Evolutionary conservation across 441 rosid genomes (phyloP).

Genomic region (Corymbia calophylla): DNA sequence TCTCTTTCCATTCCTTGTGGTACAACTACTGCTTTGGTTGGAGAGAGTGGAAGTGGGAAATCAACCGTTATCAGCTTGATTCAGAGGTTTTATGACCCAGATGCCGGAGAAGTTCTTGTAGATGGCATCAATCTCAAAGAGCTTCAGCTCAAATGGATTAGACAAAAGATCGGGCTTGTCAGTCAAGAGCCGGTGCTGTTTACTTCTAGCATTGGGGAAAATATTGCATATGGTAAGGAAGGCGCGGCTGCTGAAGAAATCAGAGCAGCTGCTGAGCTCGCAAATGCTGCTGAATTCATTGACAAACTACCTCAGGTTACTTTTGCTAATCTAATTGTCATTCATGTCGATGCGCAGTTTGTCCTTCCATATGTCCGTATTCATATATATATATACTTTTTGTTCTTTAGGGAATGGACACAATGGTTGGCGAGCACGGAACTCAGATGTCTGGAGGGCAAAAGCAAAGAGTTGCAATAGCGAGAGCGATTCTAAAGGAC

Average conservation of each 20-base stretch:
- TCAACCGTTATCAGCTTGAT: not conserved
- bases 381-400: not conserved
- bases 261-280: not conserved
- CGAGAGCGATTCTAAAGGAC: not conserved
- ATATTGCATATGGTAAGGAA: not conserved
- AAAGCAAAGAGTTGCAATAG: not conserved
- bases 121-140: not conserved
- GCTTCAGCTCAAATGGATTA: not conserved
- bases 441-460: not conserved
- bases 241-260: not conserved
- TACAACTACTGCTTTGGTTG: not conserved
- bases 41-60: conserved; percentile 11
- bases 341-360: not conserved
- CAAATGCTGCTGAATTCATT: not conserved
- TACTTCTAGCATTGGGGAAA: not conserved
- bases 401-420: not conserved
- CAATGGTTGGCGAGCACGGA: not conserved
- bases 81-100: not conserved
- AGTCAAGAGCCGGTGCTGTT: conserved; percentile 7
- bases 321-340: not conserved
- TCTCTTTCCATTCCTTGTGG: not conserved
- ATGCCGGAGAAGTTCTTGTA: not conserved
- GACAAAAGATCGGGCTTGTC: conserved; percentile 5
- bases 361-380: not conserved
- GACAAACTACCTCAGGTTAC: not conserved